Percentiles rank a stretch among this genome's conserved stretches.
Conservation (phyloP, 768 basidiomycete genomes). For the Sutorius australiensis region DNA sequence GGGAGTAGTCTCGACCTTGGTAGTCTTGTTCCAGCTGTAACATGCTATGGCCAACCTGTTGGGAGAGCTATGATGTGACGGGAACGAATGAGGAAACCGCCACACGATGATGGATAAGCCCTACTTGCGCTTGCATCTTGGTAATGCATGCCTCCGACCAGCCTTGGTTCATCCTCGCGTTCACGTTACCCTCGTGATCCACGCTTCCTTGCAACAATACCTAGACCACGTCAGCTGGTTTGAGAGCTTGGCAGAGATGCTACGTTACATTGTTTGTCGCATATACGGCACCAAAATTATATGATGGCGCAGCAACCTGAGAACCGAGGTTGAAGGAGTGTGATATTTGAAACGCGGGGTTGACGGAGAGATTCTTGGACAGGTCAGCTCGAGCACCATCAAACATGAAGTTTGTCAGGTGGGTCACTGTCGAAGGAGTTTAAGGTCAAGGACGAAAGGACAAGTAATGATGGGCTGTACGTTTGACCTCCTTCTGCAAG, state of each 20-base stretch:
- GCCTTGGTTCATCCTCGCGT: constrained; percentile 82
- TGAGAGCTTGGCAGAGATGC: constrained; percentile 11
- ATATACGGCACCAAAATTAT: constrained; percentile 93
- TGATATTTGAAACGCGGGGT: constrained; percentile 97
- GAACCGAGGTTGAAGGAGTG: constrained; percentile 93
- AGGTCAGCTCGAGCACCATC: constrained; percentile 97
- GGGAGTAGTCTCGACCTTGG: constrained; percentile 78
- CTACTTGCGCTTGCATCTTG: constrained; percentile 85
- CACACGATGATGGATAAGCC: constrained; percentile 18
- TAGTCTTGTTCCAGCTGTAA: constrained; percentile 93
- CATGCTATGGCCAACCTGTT: constrained; percentile 81
- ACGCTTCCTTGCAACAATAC: constrained; percentile 89
- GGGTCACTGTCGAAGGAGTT: constrained; percentile 58
- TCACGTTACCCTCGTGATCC: constrained; percentile 90
- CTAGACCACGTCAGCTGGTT: constrained; percentile 40
- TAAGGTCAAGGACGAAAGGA: background rate
- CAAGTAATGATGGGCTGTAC: constrained; percentile 40
- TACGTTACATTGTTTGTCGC: constrained; percentile 70
- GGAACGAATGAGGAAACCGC: constrained; percentile 5
- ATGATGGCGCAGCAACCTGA: constrained; percentile 76
- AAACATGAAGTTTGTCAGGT: constrained; percentile 91
- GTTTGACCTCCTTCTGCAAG: constrained; percentile 87
- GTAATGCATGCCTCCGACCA: constrained; percentile 77
- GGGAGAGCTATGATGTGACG: constrained; percentile 55
- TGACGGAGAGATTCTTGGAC: constrained; percentile 86